phyloP scores from a whole-genome alignment of 2,329 filamentous ascomycete species.

The Fusarium nurragi region DNA sequence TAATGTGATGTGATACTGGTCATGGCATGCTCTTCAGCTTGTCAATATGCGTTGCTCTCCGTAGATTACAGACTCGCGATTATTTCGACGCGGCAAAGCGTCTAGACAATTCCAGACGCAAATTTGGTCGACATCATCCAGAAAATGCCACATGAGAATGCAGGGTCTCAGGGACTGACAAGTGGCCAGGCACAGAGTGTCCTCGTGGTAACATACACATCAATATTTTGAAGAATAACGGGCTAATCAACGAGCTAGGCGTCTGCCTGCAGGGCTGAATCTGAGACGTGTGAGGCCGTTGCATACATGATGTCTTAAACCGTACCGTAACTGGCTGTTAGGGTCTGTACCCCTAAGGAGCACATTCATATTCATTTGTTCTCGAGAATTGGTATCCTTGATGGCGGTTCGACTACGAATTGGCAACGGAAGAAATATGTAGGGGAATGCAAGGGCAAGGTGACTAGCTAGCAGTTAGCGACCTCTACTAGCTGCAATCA shows the following conservation, averaged over 20 bases:
- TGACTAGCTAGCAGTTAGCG: neutral
- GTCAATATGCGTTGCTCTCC: too few species aligned
- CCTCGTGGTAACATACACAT: constrained; percentile 22
- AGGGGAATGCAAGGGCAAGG: constrained; percentile 5
- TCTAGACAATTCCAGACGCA: neutral
- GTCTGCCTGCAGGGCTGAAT: constrained; percentile 27
- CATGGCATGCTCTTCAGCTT: too few species aligned
- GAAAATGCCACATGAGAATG: constrained; percentile 15
- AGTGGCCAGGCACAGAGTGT: constrained; percentile 18
- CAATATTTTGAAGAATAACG: constrained; percentile 1
- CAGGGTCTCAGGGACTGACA: constrained; percentile 31
- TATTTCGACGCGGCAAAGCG: neutral
- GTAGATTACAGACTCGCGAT: neutral
- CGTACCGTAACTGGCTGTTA: constrained; percentile 10
- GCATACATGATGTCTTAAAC: constrained; percentile 27
- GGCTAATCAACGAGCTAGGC: constrained; percentile 26
- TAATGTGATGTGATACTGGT: too few species aligned
- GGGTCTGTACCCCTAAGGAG: neutral
- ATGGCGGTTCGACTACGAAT: neutral
- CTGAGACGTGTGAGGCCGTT: constrained; percentile 36
- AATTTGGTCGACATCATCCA: neutral
- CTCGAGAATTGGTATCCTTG: neutral
- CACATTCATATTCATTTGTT: neutral
- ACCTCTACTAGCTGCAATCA: neutral
- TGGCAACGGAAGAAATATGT: neutral